These are phyloP conservation scores for Colletotrichum simmondsii DNA, from an alignment of 2,329 filamentous ascomycete species.

Conservation along the genomic window DNA sequence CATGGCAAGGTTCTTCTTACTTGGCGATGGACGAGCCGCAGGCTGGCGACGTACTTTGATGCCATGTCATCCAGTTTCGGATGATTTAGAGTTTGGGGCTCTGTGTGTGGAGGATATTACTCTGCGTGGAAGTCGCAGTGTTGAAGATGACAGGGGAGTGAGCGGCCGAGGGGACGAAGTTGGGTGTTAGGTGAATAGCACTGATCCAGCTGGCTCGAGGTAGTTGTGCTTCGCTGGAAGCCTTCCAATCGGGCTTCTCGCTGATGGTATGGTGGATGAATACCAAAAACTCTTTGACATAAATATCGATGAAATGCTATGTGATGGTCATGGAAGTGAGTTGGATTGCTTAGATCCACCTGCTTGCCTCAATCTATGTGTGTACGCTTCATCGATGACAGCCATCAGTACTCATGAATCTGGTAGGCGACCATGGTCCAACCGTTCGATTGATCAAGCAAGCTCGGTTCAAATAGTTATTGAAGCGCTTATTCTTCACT, in stretches of 20 bases:
- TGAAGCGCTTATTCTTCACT: no score
- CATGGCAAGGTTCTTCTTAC: background rate
- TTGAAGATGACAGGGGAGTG: background rate
- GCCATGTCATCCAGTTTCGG: background rate
- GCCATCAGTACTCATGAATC: background rate
- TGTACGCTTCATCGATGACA: no score
- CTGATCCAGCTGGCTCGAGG: background rate
- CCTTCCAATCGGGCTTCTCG: background rate
- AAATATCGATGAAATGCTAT: background rate
- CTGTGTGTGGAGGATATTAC: background rate
- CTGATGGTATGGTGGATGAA: background rate
- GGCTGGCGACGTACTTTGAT: slow-evolving; percentile 19
- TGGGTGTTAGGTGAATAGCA: background rate
- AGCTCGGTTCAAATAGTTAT: background rate
- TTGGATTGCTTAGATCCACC: background rate
- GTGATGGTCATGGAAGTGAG: background rate
- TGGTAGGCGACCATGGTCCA: background rate
- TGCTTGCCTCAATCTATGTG: no score
- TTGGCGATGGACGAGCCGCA: slow-evolving; percentile 22
- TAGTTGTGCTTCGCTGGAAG: background rate
- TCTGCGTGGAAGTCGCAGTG: background rate
- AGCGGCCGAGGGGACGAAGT: background rate
- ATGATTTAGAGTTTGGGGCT: slow-evolving; percentile 17
- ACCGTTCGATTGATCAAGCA: background rate
- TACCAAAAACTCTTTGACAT: background rate